Conservation (phyloP, 2,329 filamentous ascomycete genomes). For the Coccinonectria pachysandricola region DNA sequence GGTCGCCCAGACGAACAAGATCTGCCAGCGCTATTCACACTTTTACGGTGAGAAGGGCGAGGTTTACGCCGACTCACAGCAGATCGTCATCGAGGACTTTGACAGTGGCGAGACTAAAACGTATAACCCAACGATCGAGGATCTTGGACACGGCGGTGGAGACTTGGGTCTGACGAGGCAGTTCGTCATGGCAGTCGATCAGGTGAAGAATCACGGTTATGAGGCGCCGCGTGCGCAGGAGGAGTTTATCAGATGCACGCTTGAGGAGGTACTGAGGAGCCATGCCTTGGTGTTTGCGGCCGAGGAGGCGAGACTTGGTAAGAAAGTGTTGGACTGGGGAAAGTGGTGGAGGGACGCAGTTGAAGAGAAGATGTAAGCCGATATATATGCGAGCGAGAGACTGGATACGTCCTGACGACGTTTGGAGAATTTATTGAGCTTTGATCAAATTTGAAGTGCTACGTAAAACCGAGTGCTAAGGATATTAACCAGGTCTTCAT, state of each 20-base stretch:
- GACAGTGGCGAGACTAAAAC: slow-evolving; percentile 24
- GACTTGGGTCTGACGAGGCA: slow-evolving; percentile 57
- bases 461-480: too few relatives aligned
- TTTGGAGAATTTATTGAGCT: too few relatives aligned
- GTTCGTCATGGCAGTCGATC: slow-evolving; percentile 73
- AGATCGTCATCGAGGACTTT: slow-evolving; percentile 62
- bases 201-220: slow-evolving; percentile 62
- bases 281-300: slow-evolving; percentile 92
- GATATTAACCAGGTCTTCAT: too few relatives aligned
- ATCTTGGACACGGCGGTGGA: slow-evolving; percentile 31
- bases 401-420: too few relatives aligned
- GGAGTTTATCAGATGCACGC: slow-evolving; percentile 65
- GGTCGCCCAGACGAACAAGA: slow-evolving; percentile 79
- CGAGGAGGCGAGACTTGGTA: slow-evolving; percentile 66
- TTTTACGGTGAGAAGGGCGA: slow-evolving; percentile 84
- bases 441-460: too few relatives aligned
- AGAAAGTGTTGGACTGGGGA: slow-evolving; percentile 63
- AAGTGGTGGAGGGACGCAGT: slow-evolving; percentile 57
- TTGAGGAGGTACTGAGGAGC: slow-evolving; percentile 80
- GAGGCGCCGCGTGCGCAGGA: slow-evolving; percentile 61
- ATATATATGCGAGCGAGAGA: too few relatives aligned
- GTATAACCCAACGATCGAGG: slow-evolving; percentile 23
- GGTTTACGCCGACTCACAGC: slow-evolving; percentile 70
- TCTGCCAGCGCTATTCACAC: slow-evolving; percentile 75
- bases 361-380: slow-evolving; percentile 8